phyloP scores from a whole-genome alignment of 164 flowering plant genomes.

The Umbilicus rupestris region DNA sequence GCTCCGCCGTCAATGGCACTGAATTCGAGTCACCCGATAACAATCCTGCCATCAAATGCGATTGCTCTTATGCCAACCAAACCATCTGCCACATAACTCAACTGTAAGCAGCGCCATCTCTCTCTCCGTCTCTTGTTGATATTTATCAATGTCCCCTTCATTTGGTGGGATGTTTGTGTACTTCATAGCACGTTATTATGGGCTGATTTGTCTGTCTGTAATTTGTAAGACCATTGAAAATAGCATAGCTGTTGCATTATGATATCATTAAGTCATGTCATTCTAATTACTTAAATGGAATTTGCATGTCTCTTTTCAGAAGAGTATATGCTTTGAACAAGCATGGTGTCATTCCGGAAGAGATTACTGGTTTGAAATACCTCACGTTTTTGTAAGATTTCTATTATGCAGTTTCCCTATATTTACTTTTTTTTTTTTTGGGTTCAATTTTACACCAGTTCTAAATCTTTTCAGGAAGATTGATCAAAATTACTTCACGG shows the following conservation, averaged over 20 bases:
- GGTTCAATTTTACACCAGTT: neutral
- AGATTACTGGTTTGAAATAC: slow-evolving; percentile 4
- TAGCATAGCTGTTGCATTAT: too few relatives aligned
- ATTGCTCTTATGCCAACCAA: neutral
- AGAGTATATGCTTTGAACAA: slow-evolving; percentile 7
- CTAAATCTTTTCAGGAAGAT: slow-evolving; percentile 11
- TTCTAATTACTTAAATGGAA: too few relatives aligned
- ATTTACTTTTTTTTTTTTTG: neutral
- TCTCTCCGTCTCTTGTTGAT: neutral
- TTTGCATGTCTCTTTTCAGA: neutral
- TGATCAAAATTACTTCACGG: slow-evolving; percentile 10
- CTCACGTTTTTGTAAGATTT: slow-evolving; percentile 9
- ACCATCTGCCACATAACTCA: slow-evolving; percentile 2
- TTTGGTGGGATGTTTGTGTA: neutral
- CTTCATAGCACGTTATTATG: too few relatives aligned
- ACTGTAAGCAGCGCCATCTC: neutral
- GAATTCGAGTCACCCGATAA: neutral
- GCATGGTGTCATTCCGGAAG: slow-evolving; percentile 5
- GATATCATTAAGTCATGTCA: too few relatives aligned
- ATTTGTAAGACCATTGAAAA: too few relatives aligned
- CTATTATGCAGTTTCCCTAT: neutral
- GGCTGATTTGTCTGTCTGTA: too few relatives aligned
- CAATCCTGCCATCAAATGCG: neutral
- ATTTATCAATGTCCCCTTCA: too few relatives aligned
- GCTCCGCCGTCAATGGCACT: slow-evolving; percentile 6